Percentiles rank a stretch among this genome's conserved stretches.
phyloP scores from a whole-genome alignment of 139 green algal species.

The Tetradesmus obliquus region DNA sequence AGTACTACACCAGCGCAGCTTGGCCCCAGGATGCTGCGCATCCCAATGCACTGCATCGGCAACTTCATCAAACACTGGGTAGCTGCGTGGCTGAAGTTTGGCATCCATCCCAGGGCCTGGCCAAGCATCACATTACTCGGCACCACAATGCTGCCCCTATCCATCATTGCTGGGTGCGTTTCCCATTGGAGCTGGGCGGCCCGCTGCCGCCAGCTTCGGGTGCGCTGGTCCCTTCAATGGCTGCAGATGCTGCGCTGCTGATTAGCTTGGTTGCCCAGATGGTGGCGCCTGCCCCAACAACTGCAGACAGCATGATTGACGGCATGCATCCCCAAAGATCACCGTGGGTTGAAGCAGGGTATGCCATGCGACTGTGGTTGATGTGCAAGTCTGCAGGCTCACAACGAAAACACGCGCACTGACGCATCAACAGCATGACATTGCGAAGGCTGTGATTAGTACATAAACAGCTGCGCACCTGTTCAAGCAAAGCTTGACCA shows the following conservation, averaged over 20 bases:
- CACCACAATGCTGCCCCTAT: too few species aligned
- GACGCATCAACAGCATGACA: not conserved
- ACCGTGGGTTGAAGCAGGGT: too few species aligned
- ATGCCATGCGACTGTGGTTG: too few species aligned
- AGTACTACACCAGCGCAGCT: too few species aligned
- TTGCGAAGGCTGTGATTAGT: not conserved
- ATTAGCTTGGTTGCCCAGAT: constrained; percentile 67
- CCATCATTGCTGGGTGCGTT: not conserved
- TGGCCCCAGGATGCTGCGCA: too few species aligned
- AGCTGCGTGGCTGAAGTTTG: too few species aligned
- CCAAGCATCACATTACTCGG: too few species aligned
- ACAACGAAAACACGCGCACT: not conserved
- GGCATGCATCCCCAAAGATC: not conserved
- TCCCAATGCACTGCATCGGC: too few species aligned
- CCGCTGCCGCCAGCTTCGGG: not conserved
- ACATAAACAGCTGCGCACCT: not conserved
- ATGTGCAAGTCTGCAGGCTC: not conserved
- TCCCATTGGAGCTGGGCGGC: not conserved
- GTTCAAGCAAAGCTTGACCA: not conserved
- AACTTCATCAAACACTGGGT: too few species aligned
- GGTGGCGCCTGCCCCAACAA: constrained; percentile 70
- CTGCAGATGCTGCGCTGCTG: constrained; percentile 58
- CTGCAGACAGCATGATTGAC: constrained; percentile 9
- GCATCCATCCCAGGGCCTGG: too few species aligned
- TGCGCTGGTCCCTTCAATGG: constrained; percentile 46